Percentiles rank a stretch among this genome's conserved stretches.
These are phyloP conservation scores for Fusarium siculi DNA, from an alignment of 2,329 filamentous ascomycete species.

Conservation along the genomic window DNA sequence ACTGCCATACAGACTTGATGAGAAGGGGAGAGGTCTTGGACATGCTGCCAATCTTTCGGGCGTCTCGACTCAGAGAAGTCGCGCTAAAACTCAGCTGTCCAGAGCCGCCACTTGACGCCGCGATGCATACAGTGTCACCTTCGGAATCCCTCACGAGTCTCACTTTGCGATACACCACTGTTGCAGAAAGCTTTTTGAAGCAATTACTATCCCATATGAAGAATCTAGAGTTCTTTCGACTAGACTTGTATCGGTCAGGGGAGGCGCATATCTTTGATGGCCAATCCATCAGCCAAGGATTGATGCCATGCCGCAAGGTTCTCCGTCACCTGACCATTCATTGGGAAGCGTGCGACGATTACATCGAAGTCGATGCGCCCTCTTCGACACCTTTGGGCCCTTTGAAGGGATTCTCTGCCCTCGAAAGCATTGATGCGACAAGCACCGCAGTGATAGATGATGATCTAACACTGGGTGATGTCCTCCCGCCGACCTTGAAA, in stretches of 20 bases:
- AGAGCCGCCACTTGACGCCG: not conserved
- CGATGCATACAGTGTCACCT: not conserved
- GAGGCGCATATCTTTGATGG: not conserved
- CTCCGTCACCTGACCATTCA: not conserved
- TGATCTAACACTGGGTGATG: rapidly evolving
- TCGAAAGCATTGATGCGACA: not conserved
- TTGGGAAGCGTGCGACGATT: not conserved
- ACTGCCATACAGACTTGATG: not conserved
- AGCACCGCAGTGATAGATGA: not conserved
- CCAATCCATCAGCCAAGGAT: not conserved
- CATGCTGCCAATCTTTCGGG: not conserved
- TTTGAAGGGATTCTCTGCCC: rapidly evolving
- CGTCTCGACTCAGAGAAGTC: not conserved
- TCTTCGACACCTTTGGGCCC: not conserved
- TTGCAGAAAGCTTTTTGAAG: not conserved
- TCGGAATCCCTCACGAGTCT: not conserved
- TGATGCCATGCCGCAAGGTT: not conserved
- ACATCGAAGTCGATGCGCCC: rapidly evolving
- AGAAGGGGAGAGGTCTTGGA: not conserved
- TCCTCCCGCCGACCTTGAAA: not conserved
- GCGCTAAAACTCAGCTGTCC: not conserved
- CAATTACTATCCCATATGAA: not conserved
- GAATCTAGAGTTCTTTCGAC: not conserved
- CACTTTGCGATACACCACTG: not conserved
- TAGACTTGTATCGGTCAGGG: not conserved